Evolutionary conservation across 129 eudicot species (phyloP).

Genomic region (Lactuca sativa): DNA sequence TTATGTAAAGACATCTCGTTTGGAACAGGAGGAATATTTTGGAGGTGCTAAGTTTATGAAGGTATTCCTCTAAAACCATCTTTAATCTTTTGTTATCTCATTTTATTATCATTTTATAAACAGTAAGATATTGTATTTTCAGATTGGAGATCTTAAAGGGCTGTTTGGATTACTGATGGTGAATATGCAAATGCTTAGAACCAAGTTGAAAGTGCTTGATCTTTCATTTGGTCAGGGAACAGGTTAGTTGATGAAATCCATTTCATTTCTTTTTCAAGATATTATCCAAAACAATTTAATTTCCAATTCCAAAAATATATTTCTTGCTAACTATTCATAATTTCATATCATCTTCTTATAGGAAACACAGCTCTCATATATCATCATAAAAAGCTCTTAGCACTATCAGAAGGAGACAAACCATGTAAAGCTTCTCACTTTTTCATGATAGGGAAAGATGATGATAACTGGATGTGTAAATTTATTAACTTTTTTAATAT

Average conservation of each 20-base stretch:
- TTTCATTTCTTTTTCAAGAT: conserved; percentile 8
- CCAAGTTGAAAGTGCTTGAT: conserved; percentile 78
- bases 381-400: conserved; percentile 93
- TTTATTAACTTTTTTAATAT: neutral
- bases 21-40: conserved; percentile 81
- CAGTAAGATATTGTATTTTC: conserved; percentile 29
- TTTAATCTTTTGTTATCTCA: neutral
- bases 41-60: conserved; percentile 87
- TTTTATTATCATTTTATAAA: conserved; percentile 2
- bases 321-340: conserved; percentile 4
- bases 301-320: neutral
- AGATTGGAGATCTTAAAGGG: conserved; percentile 97
- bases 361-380: conserved; percentile 93
- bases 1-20: conserved; percentile 81
- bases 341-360: conserved; percentile 32
- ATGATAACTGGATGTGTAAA: neutral
- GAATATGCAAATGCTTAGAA: conserved; percentile 64
- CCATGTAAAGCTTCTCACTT: conserved; percentile 66
- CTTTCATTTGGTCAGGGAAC: conserved; percentile 74
- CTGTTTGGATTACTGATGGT: conserved; percentile 70
- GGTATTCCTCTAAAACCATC: conserved; percentile 39
- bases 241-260: conserved; percentile 47
- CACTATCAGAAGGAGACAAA: conserved; percentile 91
- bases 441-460: neutral
- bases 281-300: neutral